Evolutionary conservation across 1,284 basidiomycete genomes (phyloP).

Genomic region (Sphaerobolus stellatus): DNA sequence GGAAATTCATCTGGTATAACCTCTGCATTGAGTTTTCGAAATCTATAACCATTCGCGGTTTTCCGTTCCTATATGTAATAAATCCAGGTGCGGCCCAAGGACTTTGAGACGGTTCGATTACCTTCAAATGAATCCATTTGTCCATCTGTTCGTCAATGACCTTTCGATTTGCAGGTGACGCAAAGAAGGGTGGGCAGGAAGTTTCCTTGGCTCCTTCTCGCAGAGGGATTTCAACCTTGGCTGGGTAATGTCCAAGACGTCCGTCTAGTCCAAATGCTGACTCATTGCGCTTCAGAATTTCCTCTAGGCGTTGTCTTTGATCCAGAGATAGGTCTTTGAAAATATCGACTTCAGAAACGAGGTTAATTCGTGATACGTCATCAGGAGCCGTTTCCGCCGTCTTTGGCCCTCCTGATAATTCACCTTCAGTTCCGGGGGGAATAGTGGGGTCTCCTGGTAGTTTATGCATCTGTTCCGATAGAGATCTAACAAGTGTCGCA

Average conservation of each 20-base stretch:
- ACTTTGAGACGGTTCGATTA: slow-evolving; percentile 31
- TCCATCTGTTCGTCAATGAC: slow-evolving; percentile 31
- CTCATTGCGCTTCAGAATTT: slow-evolving; percentile 13
- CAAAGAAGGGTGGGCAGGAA: slow-evolving; percentile 24
- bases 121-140: slow-evolving; percentile 22
- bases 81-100: slow-evolving; percentile 30
- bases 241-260: slow-evolving; percentile 21
- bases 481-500: neutral
- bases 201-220: slow-evolving; percentile 20
- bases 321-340: slow-evolving; percentile 14
- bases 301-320: slow-evolving; percentile 12
- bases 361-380: neutral
- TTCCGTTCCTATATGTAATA: slow-evolving; percentile 27
- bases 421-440: slow-evolving; percentile 10
- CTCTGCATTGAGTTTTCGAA: slow-evolving; percentile 25
- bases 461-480: neutral
- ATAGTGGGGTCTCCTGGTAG: slow-evolving; percentile 10
- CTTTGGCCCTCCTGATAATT: slow-evolving; percentile 23
- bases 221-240: slow-evolving; percentile 20
- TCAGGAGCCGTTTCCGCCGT: slow-evolving; percentile 21
- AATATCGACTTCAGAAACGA: slow-evolving; percentile 18
- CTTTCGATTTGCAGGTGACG: slow-evolving; percentile 27
- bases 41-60: slow-evolving; percentile 29
- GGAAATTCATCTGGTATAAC: slow-evolving; percentile 30
- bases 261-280: slow-evolving; percentile 27